Evolutionary conservation across 345 rosid species (phyloP), one percentile per base, ranked within the genome.

Genomic region (Microcos paniculata): DNA sequence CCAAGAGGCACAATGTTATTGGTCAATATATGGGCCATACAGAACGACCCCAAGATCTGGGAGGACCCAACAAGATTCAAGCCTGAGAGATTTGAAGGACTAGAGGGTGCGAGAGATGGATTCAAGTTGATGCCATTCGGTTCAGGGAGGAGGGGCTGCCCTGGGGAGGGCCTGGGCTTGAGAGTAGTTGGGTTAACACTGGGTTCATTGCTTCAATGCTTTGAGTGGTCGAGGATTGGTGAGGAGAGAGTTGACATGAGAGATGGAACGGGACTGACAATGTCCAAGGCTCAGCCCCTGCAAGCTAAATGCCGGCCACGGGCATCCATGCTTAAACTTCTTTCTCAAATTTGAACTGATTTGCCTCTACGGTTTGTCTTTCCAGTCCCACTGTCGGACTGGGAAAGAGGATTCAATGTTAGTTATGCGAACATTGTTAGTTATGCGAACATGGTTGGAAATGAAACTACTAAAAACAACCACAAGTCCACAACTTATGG

Each of bases 91-190:
- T 90, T 90, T 72, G 75, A 69, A 40, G 82, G 78, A 0, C 19
- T 58, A 40, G 78, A 78, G 23, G 92, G 87, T n/a, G 79, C 16
- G 14, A 74, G 75, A 66, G 87, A 85, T 30, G 90, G 86, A 42
- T 82, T 78, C 78, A 82, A 21, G 77, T 76, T 78, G 28, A 81
- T 88, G 84, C 86, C 92, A 1, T 89, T 91, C 56, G 90, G 92
- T 11, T 77, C 80, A 4, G 92, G 97, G 15, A 81, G 97, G 71
- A 87, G 91, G 33, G 76, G 85, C 4, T 91, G 94, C 71, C 92
- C 93, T 0, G 93, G 91, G 1, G 92, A 88, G 8, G 84, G 81
- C 8, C 58, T 87, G 73, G 91, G 80, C 5, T 28, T 76, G 65
- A 65, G 81, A 51, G 80, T 88, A 46, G 85, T 86, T 1, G 89